Percentiles rank a stretch among this genome's conserved stretches.
phyloP scores from a whole-genome alignment of 371 early-diverging fungal genomes.

The Syncephalastrum racemosum region DNA sequence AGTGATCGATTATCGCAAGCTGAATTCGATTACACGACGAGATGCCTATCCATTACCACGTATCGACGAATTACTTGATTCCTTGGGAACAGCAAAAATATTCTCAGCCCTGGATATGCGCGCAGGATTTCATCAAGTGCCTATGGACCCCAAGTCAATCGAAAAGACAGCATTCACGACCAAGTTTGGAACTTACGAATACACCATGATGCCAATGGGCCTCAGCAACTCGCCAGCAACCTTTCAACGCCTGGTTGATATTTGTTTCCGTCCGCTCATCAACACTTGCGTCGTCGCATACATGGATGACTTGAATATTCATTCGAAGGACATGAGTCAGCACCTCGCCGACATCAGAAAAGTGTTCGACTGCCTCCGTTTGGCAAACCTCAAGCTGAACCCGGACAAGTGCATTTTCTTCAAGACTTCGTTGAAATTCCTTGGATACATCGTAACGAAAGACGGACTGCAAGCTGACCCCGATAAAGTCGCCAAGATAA shows the following conservation, averaged over 20 bases:
- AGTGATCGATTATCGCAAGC: constrained; percentile 23
- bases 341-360: background rate
- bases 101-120: constrained; percentile 45
- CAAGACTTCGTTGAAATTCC: background rate
- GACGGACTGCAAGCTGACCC: constrained; percentile 17
- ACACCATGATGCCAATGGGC: constrained; percentile 52
- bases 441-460: background rate
- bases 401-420: background rate
- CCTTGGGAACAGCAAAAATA: constrained; percentile 11
- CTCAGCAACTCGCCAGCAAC: constrained; percentile 13
- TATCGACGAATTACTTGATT: constrained; percentile 38
- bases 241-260: no score
- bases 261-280: constrained; percentile 1
- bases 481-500: constrained; percentile 26
- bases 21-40: constrained; percentile 39
- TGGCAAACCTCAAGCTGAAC: background rate
- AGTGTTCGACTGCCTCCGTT: background rate
- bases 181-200: constrained; percentile 45
- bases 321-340: constrained; percentile 3
- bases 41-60: constrained; percentile 40
- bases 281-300: constrained; percentile 17
- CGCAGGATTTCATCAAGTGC: constrained; percentile 17
- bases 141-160: constrained; percentile 7
- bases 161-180: constrained; percentile 44
- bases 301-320: constrained; percentile 1